These are phyloP conservation scores for Angophora floribunda DNA, from an alignment of 345 rosid species.

Conservation along the genomic window DNA sequence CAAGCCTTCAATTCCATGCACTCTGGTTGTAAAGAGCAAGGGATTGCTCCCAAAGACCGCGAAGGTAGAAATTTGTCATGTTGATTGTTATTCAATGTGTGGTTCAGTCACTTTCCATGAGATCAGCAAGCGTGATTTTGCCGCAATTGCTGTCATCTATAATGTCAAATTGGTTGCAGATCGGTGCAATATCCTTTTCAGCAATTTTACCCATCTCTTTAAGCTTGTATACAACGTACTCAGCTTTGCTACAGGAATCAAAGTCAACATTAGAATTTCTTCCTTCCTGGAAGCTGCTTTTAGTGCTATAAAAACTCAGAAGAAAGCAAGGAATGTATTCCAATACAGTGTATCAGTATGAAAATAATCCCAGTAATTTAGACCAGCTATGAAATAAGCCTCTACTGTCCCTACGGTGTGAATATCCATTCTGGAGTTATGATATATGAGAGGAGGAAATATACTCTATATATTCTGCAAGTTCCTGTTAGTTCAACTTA, in stretches of 20 bases:
- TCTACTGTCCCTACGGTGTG: background rate
- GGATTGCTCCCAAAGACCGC: background rate
- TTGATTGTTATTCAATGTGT: background rate
- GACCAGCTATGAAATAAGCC: background rate
- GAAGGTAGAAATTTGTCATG: background rate
- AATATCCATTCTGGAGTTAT: background rate
- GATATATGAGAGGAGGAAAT: background rate
- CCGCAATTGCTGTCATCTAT: conserved; percentile 34
- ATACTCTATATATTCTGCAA: background rate
- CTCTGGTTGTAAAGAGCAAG: background rate
- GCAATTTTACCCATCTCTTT: conserved; percentile 69
- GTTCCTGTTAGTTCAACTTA: background rate
- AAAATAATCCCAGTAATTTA: background rate
- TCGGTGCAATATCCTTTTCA: conserved; percentile 47
- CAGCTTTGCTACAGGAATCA: conserved; percentile 50
- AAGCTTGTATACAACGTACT: conserved; percentile 59
- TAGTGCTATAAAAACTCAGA: background rate
- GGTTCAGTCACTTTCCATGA: conserved; percentile 26
- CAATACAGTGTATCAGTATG: background rate
- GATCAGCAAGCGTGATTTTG: conserved; percentile 46
- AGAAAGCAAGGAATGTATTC: background rate
- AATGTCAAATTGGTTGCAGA: conserved; percentile 41
- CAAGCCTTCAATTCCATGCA: background rate
- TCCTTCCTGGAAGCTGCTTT: background rate
- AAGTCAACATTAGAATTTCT: background rate